Base-by-base conservation (phyloP, 225 moss, liverwort and hornwort species). In the Climacium dendroides region DNA sequence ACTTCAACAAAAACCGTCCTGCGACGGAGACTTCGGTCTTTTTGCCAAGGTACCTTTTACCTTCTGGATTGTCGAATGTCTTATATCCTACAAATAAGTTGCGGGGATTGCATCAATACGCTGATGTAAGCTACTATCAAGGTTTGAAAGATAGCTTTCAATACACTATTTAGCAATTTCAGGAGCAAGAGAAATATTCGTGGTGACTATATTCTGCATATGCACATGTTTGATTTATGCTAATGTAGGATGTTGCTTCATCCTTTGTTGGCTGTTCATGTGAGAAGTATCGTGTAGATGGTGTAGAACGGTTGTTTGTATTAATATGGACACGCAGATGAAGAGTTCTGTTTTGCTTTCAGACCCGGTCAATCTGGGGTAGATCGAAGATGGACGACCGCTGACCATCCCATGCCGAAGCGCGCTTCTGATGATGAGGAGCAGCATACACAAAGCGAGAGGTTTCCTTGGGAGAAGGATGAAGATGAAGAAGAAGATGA, bases 391-490 rank as follows among this genome's bases (percentile, higher is more conserved):
- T 97, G 96, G 97, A 91, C 87, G 87, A 95, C 85, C 62, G 88
- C 91, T 54, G 97, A 95, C 80, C 94, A 95, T 87, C 98, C 98
- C 17, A 84, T 92, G 74, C 97, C 98, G 19, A 91, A 88, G 86
- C 95, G 95, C 78, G 92, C 88, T 54, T 78, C 89, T 77, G 90
- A 89, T 76, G 87, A 87, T 71, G 83, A 69, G 74, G 90, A 35
- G 79, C 69, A 84, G 90, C 83, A 59, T 78, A 76, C 50, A 29
- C 64, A 37, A 83, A 89, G 91, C 47, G 93, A 93, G 69, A 94
- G 89, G 79, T 97, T 99, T 83, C 97, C 99, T 59, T 99, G 99
- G 99, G 99, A 96, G 74, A 90, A 90, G 75, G 89, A 87, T 84
- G 92, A 41, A 73, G 83, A 87, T 64, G 95, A 94, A 70, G 91